Evolutionary conservation across 1,284 basidiomycete species (phyloP).

Genomic region (Trametes hirsuta): DNA sequence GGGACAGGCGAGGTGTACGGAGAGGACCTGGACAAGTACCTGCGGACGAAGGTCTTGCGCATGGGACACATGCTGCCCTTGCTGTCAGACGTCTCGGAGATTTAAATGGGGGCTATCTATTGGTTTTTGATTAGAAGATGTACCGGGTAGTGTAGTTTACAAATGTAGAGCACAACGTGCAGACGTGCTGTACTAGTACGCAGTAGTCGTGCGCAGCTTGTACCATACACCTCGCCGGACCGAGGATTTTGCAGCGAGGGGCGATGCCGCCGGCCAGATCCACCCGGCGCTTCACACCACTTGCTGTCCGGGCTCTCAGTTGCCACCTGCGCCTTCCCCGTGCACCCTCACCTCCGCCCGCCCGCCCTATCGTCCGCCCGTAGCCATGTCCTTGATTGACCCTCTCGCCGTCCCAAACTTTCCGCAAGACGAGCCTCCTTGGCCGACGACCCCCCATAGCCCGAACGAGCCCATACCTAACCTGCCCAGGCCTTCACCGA

Average conservation of each 20-base stretch:
- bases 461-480: conserved; percentile 45
- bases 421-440: conserved; percentile 41
- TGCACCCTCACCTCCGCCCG: conserved; percentile 1
- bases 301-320: neutral
- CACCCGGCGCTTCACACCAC: neutral
- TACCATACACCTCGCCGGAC: too few species aligned
- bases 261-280: conserved; percentile 2
- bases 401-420: conserved; percentile 41
- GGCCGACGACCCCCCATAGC: conserved; percentile 47
- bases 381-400: conserved; percentile 40
- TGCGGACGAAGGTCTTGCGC: conserved; percentile 92
- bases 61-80: conserved; percentile 95
- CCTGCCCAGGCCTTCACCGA: conserved; percentile 38
- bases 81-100: conserved; percentile 27
- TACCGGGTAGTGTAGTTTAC: neutral
- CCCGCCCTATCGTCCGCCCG: conserved; percentile 6
- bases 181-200: too few species aligned
- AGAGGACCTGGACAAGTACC: conserved; percentile 92
- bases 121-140: neutral
- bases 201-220: too few species aligned
- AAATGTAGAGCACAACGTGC: neutral
- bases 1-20: conserved; percentile 82
- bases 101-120: conserved; percentile 7
- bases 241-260: too few species aligned
- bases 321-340: conserved; percentile 3